A percentile compares a stretch with the other conserved stretches of the same genome.
Evolutionary conservation across 1,284 basidiomycete genomes (phyloP).

Genomic region (Fistulinella staudtii): DNA sequence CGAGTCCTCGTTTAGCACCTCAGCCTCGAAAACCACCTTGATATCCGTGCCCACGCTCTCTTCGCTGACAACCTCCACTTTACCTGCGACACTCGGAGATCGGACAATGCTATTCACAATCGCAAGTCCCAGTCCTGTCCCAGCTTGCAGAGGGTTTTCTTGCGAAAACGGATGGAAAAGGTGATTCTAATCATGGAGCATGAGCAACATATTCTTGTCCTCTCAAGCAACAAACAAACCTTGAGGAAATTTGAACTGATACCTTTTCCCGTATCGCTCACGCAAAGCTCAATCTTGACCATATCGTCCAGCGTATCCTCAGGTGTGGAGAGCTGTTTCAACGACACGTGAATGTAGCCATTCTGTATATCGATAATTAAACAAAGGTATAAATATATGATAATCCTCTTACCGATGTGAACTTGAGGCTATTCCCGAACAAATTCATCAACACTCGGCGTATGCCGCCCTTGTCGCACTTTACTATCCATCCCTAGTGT

Average conservation of each 20-base stretch:
- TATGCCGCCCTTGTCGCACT: slow-evolving; percentile 91
- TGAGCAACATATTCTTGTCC: slow-evolving; percentile 10
- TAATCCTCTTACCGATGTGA: slow-evolving; percentile 60
- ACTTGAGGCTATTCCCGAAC: slow-evolving; percentile 93
- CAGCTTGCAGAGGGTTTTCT: slow-evolving; percentile 86
- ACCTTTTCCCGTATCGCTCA: slow-evolving; percentile 91
- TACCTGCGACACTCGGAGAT: slow-evolving; percentile 83
- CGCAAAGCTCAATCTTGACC: slow-evolving; percentile 80
- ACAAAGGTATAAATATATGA: slow-evolving; percentile 3
- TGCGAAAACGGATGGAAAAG: slow-evolving; percentile 97
- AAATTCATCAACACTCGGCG: slow-evolving; percentile 93
- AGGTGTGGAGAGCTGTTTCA: slow-evolving; percentile 67
- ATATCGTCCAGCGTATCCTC: slow-evolving; percentile 51
- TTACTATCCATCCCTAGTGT: slow-evolving; percentile 77
- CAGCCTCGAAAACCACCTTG: slow-evolving; percentile 81
- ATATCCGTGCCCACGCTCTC: slow-evolving; percentile 94
- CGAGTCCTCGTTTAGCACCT: slow-evolving; percentile 46
- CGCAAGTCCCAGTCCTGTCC: slow-evolving; percentile 93
- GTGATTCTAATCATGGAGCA: slow-evolving; percentile 61
- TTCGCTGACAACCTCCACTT: slow-evolving; percentile 84
- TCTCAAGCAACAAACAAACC: slow-evolving; percentile 35
- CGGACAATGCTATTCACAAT: slow-evolving; percentile 93
- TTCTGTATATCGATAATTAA: slow-evolving; percentile 42
- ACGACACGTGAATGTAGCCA: slow-evolving; percentile 83
- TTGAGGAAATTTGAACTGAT: slow-evolving; percentile 87